phyloP scores from a whole-genome alignment of 2,329 filamentous ascomycete species.

The Septoria linicola region DNA sequence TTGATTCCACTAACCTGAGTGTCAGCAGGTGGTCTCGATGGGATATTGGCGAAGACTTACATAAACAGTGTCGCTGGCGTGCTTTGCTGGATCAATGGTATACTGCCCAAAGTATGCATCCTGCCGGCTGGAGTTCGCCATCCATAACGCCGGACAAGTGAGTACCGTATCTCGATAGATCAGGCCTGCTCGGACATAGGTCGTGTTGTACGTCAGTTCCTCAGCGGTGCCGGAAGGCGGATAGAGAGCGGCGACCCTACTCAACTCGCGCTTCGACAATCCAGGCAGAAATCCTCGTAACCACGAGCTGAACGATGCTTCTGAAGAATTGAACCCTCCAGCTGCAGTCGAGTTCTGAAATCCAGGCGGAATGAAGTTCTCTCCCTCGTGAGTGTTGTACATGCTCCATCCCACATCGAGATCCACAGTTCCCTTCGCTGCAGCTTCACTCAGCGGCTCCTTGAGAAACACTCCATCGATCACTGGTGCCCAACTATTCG shows the following conservation, averaged over 20 bases:
- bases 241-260: constrained; percentile 48
- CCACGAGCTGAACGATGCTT: constrained; percentile 54
- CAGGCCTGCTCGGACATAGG: constrained; percentile 55
- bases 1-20: constrained; percentile 51
- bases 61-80: constrained; percentile 59
- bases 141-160: constrained; percentile 61
- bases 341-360: constrained; percentile 41
- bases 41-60: constrained; percentile 7
- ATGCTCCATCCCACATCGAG: constrained; percentile 52
- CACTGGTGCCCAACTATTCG: constrained; percentile 61
- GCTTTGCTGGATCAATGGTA: constrained; percentile 58
- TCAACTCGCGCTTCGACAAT: constrained; percentile 44
- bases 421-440: constrained; percentile 43
- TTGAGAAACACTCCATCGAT: constrained; percentile 57
- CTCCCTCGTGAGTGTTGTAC: constrained; percentile 64
- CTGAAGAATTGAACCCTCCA: constrained; percentile 51
- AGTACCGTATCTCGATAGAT: constrained; percentile 60
- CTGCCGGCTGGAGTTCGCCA: constrained; percentile 42
- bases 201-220: constrained; percentile 52
- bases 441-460: constrained; percentile 48
- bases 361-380: constrained; percentile 59
- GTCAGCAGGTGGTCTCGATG: constrained; percentile 23
- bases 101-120: constrained; percentile 60
- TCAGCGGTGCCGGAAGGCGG: constrained; percentile 51
- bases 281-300: constrained; percentile 55